phyloP scores from a whole-genome alignment of 129 eudicot species.

The Smallanthus sonchifolius region DNA sequence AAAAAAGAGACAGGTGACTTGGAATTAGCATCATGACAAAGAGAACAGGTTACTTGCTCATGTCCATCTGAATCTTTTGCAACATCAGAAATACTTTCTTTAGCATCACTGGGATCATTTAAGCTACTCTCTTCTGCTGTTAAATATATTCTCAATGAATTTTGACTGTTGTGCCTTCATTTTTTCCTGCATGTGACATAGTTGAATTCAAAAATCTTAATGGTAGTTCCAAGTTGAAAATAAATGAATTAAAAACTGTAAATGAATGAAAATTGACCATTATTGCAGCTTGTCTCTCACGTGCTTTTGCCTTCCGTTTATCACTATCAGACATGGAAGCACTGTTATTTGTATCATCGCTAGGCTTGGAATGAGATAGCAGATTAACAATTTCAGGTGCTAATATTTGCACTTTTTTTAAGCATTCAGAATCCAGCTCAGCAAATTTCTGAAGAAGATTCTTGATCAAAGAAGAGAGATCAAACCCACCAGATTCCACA shows the following conservation, averaged over 20 bases:
- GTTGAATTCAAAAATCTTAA: neutral
- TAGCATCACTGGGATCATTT: conserved; percentile 40
- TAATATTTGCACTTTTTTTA: conserved; percentile 44
- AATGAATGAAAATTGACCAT: conserved; percentile 46
- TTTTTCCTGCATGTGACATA: conserved; percentile 59
- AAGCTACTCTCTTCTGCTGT: conserved; percentile 34
- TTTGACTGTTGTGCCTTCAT: conserved; percentile 96
- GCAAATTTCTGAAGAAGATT: conserved; percentile 75
- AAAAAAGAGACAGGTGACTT: conserved; percentile 67
- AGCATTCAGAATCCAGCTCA: conserved; percentile 70
- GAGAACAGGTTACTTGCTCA: conserved; percentile 69
- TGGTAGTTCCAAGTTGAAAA: neutral
- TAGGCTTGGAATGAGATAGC: conserved; percentile 31
- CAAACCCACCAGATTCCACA: conserved; percentile 63
- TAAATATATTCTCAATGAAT: conserved; percentile 60
- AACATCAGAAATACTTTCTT: conserved; percentile 42
- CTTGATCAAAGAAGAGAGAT: conserved; percentile 57
- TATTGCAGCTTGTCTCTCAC: conserved; percentile 97
- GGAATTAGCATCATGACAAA: conserved; percentile 84
- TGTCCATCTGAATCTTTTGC: conserved; percentile 38
- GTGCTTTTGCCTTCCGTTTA: conserved; percentile 83
- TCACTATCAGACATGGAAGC: conserved; percentile 59
- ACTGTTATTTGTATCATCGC: conserved; percentile 23
- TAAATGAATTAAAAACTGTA: neutral
- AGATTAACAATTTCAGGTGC: conserved; percentile 77